Evolutionary conservation across 805 yeast species (phyloP).

Genomic region (Helenozyma baotianmanensis): DNA sequence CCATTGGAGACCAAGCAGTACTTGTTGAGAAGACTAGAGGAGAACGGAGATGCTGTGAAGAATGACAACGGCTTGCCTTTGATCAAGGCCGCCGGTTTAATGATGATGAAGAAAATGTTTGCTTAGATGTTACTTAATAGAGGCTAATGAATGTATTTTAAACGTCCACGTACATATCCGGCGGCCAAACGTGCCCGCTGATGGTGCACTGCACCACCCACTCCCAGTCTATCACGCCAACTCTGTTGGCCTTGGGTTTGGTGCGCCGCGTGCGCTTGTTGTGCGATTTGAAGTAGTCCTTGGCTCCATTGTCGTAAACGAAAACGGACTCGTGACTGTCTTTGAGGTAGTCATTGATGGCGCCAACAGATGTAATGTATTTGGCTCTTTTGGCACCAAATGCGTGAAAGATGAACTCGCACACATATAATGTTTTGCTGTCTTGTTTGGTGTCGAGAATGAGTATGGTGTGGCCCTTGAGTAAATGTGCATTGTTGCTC

Average conservation of each 20-base stretch:
- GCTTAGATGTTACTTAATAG: neutral
- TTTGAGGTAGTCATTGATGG: constrained; percentile 3
- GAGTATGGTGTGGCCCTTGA: constrained; percentile 31
- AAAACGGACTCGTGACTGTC: constrained; percentile 9
- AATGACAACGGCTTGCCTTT: constrained; percentile 76
- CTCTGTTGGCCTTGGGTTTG: constrained; percentile 2
- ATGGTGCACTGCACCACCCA: constrained; percentile 65
- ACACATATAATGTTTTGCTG: constrained; percentile 27
- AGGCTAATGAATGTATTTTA: neutral
- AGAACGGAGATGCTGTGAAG: constrained; percentile 92
- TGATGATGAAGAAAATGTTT: constrained; percentile 6
- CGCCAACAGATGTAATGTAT: constrained; percentile 4
- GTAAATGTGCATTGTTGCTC: constrained; percentile 31
- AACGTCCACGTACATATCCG: constrained; percentile 9
- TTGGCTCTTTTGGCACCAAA: constrained; percentile 37
- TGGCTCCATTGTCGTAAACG: constrained; percentile 25
- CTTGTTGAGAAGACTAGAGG: constrained; percentile 83
- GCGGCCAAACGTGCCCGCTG: constrained; percentile 30
- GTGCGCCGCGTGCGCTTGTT: constrained; percentile 1
- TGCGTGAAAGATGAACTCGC: constrained; percentile 42
- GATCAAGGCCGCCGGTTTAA: constrained; percentile 45
- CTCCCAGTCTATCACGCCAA: constrained; percentile 50
- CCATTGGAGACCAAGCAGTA: constrained; percentile 91
- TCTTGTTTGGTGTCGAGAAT: constrained; percentile 30
- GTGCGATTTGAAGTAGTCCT: constrained; percentile 5